A percentile compares a stretch with the other conserved stretches of the same genome.
phyloP scores from a whole-genome alignment of 1,284 basidiomycete genomes.

The Phellopilus nigrolimitatus region DNA sequence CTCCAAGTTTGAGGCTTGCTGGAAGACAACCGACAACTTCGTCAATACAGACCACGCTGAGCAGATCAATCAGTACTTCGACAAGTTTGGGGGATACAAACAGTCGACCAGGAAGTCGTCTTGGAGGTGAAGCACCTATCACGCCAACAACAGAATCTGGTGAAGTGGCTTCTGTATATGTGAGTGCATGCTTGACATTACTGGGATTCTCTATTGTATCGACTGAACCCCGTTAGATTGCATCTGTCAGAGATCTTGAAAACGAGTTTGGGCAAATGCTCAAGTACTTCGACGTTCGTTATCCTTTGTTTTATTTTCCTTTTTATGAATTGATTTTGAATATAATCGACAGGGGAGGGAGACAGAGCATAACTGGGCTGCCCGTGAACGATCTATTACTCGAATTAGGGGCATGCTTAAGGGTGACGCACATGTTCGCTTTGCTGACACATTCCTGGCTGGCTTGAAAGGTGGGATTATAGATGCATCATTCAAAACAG shows the following conservation, averaged over 20 bases:
- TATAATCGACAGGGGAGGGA: constrained; percentile 71
- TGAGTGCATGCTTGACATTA: constrained; percentile 8
- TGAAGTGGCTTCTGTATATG: constrained; percentile 13
- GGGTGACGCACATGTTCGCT: constrained; percentile 74
- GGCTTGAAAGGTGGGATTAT: constrained; percentile 75
- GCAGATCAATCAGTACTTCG: constrained; percentile 47
- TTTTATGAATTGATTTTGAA: constrained; percentile 6
- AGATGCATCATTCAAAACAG: constrained; percentile 83
- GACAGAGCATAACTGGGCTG: constrained; percentile 94
- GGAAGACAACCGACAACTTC: constrained; percentile 41
- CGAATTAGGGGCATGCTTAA: constrained; percentile 90
- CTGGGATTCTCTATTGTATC: constrained; percentile 16
- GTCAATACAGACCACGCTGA: constrained; percentile 30
- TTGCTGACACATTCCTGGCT: constrained; percentile 67
- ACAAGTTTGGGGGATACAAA: constrained; percentile 22
- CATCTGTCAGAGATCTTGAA: constrained; percentile 81
- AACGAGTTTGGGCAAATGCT: constrained; percentile 77
- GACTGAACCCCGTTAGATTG: constrained; percentile 52
- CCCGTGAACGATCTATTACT: constrained; percentile 75
- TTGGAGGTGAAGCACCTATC: constrained; percentile 12
- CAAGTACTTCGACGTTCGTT: constrained; percentile 71
- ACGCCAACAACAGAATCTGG: constrained; percentile 16
- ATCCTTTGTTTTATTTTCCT: background rate
- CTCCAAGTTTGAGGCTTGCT: constrained; percentile 65
- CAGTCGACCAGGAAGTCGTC: constrained; percentile 15